Conservation (phyloP, 352 stramenopile species). For the Phytophthora brassicae region DNA sequence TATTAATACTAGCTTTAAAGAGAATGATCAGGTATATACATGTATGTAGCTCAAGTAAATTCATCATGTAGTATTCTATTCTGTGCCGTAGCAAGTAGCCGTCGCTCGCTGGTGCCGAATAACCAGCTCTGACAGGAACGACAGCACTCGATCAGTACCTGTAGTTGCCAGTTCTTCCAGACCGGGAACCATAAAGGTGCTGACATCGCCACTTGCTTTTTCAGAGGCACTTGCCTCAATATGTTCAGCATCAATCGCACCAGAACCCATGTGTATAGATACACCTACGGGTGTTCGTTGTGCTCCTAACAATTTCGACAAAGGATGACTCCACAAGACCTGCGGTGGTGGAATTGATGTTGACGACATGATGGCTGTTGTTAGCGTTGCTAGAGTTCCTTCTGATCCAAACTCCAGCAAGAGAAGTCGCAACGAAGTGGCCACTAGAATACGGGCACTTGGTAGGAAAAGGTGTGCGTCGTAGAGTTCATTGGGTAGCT, state of each 20-base stretch:
- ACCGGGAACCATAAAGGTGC: conserved; percentile 20
- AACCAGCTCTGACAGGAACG: conserved; percentile 29
- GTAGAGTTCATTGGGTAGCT: conserved; percentile 79
- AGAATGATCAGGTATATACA: too few relatives aligned
- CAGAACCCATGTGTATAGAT: conserved; percentile 25
- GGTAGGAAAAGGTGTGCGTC: conserved; percentile 76
- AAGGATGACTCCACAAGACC: conserved; percentile 32
- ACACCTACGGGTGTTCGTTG: conserved; percentile 26
- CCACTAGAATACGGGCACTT: conserved; percentile 59
- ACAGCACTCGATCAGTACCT: conserved; percentile 21
- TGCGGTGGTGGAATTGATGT: conserved; percentile 30
- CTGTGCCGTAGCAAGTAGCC: conserved; percentile 22
- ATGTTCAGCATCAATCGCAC: conserved; percentile 15
- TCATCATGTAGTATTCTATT: conserved; percentile 14
- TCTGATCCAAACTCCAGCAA: conserved; percentile 31
- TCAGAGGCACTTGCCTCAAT: conserved; percentile 7
- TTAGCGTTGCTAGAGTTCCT: conserved; percentile 33
- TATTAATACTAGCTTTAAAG: too few relatives aligned
- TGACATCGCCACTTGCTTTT: conserved; percentile 21
- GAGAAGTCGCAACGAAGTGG: conserved; percentile 76
- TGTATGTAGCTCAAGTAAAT: conserved; percentile 3
- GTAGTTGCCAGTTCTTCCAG: conserved; percentile 28
- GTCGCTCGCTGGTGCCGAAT: conserved; percentile 32
- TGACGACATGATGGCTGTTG: conserved; percentile 36
- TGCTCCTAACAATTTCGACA: conserved; percentile 28